phyloP scores from a whole-genome alignment of 768 basidiomycete species.

The Suillus occidentalis region DNA sequence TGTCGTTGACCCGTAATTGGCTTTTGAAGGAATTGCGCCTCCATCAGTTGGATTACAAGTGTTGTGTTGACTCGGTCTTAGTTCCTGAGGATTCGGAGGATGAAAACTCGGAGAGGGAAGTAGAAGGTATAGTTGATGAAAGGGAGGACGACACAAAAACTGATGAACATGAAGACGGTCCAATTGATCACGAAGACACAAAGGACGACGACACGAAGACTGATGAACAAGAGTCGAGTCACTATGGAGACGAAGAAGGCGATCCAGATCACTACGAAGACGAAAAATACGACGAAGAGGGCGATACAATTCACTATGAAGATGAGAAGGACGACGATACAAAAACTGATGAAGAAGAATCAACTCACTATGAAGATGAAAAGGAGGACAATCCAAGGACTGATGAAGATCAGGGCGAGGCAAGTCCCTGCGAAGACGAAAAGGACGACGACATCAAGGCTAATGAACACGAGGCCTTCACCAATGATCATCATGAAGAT shows the following conservation, averaged over 20 bases:
- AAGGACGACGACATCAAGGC: background rate
- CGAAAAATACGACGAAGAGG: background rate
- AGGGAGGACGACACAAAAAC: background rate
- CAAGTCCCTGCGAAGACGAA: background rate
- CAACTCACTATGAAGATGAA: background rate
- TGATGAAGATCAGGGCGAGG: background rate
- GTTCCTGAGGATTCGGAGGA: background rate
- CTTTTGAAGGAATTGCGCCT: background rate
- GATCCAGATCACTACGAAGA: background rate
- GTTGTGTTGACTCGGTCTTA: background rate
- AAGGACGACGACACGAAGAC: background rate
- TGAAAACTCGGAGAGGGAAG: background rate
- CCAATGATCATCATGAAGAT: background rate
- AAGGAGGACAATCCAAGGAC: background rate
- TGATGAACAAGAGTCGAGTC: background rate
- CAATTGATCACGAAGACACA: background rate
- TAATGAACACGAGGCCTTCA: background rate
- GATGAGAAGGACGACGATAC: background rate
- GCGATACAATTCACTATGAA: background rate
- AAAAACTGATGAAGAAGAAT: background rate
- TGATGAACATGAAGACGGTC: background rate
- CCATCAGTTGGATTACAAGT: background rate
- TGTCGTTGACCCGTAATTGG: conserved; percentile 1
- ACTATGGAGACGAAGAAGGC: background rate
- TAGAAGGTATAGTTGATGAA: background rate